phyloP scores from a whole-genome alignment of 1,284 basidiomycete species.

The Ceratobasidium sp. region DNA sequence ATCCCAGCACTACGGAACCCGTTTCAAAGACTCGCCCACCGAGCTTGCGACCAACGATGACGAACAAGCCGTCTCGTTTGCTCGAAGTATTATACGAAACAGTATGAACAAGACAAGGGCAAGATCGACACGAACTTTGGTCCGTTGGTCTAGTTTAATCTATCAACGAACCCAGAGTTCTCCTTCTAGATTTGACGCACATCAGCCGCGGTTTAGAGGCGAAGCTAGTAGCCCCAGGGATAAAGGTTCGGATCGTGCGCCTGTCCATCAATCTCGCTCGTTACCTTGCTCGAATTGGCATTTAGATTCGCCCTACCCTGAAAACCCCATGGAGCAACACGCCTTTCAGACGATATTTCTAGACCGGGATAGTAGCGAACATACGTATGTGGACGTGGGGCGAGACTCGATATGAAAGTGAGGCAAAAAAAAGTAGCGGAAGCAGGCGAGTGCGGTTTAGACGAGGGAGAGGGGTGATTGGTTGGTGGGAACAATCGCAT shows the following conservation, averaged over 20 bases:
- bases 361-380: slow-evolving; percentile 61
- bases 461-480: background rate
- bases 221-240: slow-evolving; percentile 39
- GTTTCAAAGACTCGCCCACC: slow-evolving; percentile 57
- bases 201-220: slow-evolving; percentile 63
- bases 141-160: slow-evolving; percentile 22
- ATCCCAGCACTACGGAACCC: slow-evolving; percentile 61
- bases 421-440: slow-evolving; percentile 51
- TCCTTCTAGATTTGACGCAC: slow-evolving; percentile 59
- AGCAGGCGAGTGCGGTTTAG: slow-evolving; percentile 47
- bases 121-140: slow-evolving; percentile 72
- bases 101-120: slow-evolving; percentile 64
- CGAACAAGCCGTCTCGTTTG: slow-evolving; percentile 57
- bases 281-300: background rate
- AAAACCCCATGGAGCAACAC: slow-evolving; percentile 57
- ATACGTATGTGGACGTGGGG: slow-evolving; percentile 64
- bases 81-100: slow-evolving; percentile 66
- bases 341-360: slow-evolving; percentile 76
- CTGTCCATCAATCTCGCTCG: background rate
- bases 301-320: slow-evolving; percentile 23
- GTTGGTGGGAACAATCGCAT: slow-evolving; percentile 39
- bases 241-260: slow-evolving; percentile 43
- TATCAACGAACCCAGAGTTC: background rate
- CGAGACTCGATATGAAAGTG: slow-evolving; percentile 41
- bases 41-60: slow-evolving; percentile 56